Percentiles rank a stretch among this genome's conserved stretches.
Conservation (phyloP, 164 flowering plant genomes). For the Berberis thunbergii region DNA sequence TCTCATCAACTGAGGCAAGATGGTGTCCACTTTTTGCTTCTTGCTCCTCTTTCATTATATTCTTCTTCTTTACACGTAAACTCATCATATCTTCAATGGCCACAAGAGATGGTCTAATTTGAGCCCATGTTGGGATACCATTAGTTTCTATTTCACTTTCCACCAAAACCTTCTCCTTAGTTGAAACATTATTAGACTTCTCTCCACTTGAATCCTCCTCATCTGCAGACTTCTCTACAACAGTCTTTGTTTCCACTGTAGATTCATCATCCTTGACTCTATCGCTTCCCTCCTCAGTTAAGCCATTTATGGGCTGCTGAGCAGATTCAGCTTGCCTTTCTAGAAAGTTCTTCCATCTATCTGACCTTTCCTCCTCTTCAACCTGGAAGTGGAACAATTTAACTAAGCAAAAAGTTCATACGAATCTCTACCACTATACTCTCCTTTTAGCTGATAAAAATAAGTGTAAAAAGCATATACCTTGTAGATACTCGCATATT, state of each 20-base stretch:
- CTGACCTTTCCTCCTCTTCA: constrained; percentile 97
- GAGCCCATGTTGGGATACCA: constrained; percentile 53
- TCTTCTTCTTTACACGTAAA: constrained; percentile 50
- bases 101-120: constrained; percentile 66
- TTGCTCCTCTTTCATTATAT: constrained; percentile 24
- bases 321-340: constrained; percentile 52
- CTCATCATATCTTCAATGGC: constrained; percentile 86
- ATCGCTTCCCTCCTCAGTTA: constrained; percentile 20
- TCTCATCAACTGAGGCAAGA: constrained; percentile 28
- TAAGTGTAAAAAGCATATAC: constrained; percentile 10
- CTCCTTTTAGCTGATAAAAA: neutral
- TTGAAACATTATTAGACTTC: constrained; percentile 19
- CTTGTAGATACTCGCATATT: constrained; percentile 63
- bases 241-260: constrained; percentile 16
- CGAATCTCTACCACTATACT: neutral
- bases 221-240: constrained; percentile 18
- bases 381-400: constrained; percentile 36
- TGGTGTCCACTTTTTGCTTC: constrained; percentile 22
- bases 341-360: constrained; percentile 73
- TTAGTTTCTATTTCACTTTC: constrained; percentile 23
- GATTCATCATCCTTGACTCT: constrained; percentile 14
- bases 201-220: constrained; percentile 18
- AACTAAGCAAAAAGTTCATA: constrained; percentile 2
- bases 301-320: constrained; percentile 30
- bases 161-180: constrained; percentile 17